Evolutionary conservation across 495 filamentous ascomycete genomes (phyloP).

Genomic region (Xylaria sp.): DNA sequence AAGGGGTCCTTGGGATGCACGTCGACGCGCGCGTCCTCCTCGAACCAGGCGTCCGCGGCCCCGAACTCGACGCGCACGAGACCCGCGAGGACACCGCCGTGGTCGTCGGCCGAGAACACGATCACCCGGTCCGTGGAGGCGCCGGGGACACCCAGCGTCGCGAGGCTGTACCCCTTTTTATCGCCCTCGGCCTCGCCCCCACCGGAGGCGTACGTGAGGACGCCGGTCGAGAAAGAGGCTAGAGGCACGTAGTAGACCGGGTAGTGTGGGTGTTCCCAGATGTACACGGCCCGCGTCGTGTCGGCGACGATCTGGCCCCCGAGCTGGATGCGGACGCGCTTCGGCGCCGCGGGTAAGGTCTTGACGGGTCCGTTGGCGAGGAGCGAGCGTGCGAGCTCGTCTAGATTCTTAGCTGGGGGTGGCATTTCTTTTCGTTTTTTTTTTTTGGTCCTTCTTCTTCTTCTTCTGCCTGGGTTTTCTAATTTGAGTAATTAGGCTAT

Average conservation of each 20-base stretch:
- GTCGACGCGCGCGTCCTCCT: constrained; percentile 61
- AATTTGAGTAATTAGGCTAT: not conserved
- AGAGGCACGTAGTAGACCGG: constrained; percentile 39
- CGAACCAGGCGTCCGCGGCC: constrained; percentile 63
- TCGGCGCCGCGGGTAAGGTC: constrained; percentile 37
- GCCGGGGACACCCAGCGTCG: not conserved
- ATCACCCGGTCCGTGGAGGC: constrained; percentile 30
- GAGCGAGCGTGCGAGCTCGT: constrained; percentile 36
- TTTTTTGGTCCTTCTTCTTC: not conserved
- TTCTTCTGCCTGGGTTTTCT: not conserved
- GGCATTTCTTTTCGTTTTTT: constrained; percentile 10
- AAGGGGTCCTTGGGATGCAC: constrained; percentile 68
- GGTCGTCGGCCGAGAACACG: constrained; percentile 23
- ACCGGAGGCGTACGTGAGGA: not conserved
- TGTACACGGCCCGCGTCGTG: constrained; percentile 39
- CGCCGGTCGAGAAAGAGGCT: not conserved
- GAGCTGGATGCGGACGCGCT: constrained; percentile 44
- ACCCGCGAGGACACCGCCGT: not conserved
- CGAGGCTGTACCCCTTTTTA: constrained; percentile 11
- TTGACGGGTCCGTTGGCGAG: constrained; percentile 41
- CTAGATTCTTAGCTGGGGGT: constrained; percentile 26
- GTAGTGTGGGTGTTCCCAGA: constrained; percentile 48
- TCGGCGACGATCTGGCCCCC: constrained; percentile 42
- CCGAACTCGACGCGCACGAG: constrained; percentile 35
- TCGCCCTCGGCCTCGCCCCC: not conserved